A percentile compares a stretch with the other conserved stretches of the same genome.
phyloP scores from a whole-genome alignment of 2,329 filamentous ascomycete genomes.

The Orbilia ellipsospora region DNA sequence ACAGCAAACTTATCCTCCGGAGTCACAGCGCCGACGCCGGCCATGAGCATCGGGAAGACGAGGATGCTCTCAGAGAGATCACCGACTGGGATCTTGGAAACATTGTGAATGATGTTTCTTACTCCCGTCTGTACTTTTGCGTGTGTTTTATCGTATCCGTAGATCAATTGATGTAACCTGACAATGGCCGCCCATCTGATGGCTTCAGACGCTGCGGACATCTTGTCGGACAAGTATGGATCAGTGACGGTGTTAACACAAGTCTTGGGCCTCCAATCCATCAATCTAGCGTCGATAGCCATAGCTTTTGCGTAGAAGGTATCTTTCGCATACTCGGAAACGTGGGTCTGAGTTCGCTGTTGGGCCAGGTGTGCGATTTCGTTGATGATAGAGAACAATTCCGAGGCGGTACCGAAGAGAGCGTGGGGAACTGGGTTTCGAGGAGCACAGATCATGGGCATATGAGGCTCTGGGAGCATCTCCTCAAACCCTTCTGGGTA shows the following conservation, averaged over 20 bases:
- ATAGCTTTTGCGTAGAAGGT: slow-evolving; percentile 47
- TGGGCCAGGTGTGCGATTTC: slow-evolving; percentile 55
- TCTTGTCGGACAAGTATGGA: slow-evolving; percentile 50
- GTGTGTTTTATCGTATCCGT: slow-evolving; percentile 46
- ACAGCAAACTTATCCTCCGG: slow-evolving; percentile 46
- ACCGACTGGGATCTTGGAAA: slow-evolving; percentile 53
- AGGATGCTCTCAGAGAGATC: slow-evolving; percentile 56
- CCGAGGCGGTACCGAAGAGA: slow-evolving; percentile 54
- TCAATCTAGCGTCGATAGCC: slow-evolving; percentile 49
- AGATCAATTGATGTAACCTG: slow-evolving; percentile 53
- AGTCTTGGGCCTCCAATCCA: slow-evolving; percentile 48
- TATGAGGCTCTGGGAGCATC: slow-evolving; percentile 13
- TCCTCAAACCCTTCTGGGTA: slow-evolving; percentile 53
- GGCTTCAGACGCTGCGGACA: slow-evolving; percentile 54
- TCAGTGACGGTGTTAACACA: slow-evolving; percentile 42
- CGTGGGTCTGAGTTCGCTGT: slow-evolving; percentile 27
- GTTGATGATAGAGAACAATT: slow-evolving; percentile 55
- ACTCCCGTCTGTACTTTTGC: slow-evolving; percentile 52
- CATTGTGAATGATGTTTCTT: slow-evolving; percentile 44
- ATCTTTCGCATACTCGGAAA: slow-evolving; percentile 23
- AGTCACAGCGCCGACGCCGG: slow-evolving; percentile 48
- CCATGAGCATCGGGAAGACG: slow-evolving; percentile 56
- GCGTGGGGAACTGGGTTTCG: slow-evolving; percentile 51
- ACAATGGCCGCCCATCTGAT: slow-evolving; percentile 55
- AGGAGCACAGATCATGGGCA: slow-evolving; percentile 52